A percentile compares a stretch with the other conserved stretches of the same genome.
These are phyloP conservation scores for Epichloe coenophiala DNA, from an alignment of 2,329 filamentous ascomycete species.

Conservation along the genomic window DNA sequence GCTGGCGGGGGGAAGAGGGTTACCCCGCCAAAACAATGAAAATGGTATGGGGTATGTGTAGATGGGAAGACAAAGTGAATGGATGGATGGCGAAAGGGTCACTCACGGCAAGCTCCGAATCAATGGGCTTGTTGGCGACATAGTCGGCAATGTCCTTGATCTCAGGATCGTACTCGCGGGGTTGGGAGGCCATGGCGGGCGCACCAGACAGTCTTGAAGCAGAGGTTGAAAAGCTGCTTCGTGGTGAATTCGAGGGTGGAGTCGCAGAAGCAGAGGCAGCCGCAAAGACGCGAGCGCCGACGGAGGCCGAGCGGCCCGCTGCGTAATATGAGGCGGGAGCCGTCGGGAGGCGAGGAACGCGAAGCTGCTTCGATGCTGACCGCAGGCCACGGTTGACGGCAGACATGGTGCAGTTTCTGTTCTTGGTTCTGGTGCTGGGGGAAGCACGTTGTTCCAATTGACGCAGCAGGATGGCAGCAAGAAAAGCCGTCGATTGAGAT, in stretches of 20 bases:
- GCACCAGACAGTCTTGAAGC: slow-evolving; percentile 32
- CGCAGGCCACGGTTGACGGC: slow-evolving; percentile 40
- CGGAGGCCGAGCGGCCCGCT: slow-evolving; percentile 11
- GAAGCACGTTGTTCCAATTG: not conserved
- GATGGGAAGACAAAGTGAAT: not conserved
- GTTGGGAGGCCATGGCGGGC: slow-evolving; percentile 35
- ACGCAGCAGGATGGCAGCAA: not conserved
- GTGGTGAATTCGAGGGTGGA: slow-evolving; percentile 10
- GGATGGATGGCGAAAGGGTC: not conserved
- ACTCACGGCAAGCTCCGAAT: slow-evolving; percentile 85
- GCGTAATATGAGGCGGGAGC: not conserved
- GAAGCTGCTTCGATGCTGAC: slow-evolving; percentile 40
- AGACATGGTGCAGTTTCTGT: slow-evolving; percentile 29
- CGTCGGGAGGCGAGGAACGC: slow-evolving; percentile 23
- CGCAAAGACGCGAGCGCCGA: slow-evolving; percentile 18
- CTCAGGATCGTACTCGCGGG: slow-evolving; percentile 70
- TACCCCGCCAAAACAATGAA: not conserved
- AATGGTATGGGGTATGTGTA: too few species aligned
- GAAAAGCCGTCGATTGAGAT: not conserved
- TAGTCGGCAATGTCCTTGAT: slow-evolving; percentile 92
- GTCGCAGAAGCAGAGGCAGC: slow-evolving; percentile 16
- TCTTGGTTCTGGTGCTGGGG: not conserved
- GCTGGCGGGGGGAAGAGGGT: not conserved
- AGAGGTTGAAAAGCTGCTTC: slow-evolving; percentile 35
- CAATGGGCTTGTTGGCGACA: slow-evolving; percentile 80